A percentile compares a stretch with the other conserved stretches of the same genome.
Conservation (phyloP, 371 early-diverging fungal genomes). For the Mortierella sp. region DNA sequence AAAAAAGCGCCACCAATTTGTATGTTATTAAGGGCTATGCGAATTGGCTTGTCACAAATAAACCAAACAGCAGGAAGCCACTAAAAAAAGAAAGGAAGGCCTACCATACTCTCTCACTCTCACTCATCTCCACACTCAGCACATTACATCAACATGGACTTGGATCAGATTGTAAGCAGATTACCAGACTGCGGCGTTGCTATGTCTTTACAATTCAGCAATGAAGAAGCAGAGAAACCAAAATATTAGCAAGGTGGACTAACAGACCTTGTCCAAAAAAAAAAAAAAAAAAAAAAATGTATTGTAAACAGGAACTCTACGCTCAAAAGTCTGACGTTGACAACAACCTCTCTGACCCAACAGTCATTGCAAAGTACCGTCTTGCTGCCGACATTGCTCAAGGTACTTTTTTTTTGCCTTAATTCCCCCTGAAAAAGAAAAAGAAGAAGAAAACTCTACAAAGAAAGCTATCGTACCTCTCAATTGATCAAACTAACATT, state of each 20-base stretch:
- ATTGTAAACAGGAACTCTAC: conserved; percentile 44
- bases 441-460: too few species aligned
- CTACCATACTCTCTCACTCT: not conserved
- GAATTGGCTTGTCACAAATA: not conserved
- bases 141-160: conserved; percentile 31
- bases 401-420: conserved; percentile 55
- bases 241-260: too few species aligned
- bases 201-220: not conserved
- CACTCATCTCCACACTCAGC: not conserved
- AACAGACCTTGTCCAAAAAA: too few species aligned
- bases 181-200: not conserved
- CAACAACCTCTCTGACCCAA: conserved; percentile 71
- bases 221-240: not conserved
- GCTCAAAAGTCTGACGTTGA: conserved; percentile 70
- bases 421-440: not conserved
- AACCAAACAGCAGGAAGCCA: not conserved
- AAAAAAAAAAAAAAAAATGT: not conserved
- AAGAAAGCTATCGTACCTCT: too few species aligned
- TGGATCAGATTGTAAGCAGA: conserved; percentile 49
- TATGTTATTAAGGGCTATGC: too few species aligned
- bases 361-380: conserved; percentile 85
- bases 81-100: conserved; percentile 10
- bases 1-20: not conserved
- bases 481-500: not conserved
- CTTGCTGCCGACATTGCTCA: conserved; percentile 86